Base-by-base conservation (phyloP, 768 basidiomycete species). In the Suillus hirtellus region DNA sequence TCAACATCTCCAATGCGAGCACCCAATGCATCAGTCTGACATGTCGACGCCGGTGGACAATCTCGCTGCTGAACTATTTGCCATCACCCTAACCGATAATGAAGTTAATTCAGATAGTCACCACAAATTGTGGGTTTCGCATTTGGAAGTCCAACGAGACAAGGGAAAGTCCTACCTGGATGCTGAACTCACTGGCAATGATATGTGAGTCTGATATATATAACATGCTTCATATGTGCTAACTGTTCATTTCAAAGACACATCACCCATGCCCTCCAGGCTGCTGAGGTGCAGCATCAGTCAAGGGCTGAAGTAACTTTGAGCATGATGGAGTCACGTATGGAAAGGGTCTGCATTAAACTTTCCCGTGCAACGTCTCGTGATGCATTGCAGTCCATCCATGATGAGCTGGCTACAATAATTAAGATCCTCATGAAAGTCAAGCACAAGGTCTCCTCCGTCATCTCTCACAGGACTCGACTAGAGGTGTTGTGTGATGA, bases 221-320 rank as follows among this genome's bases (percentile, higher is more conserved):
- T n/a, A n/a, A n/a, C n/a, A n/a, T 3, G 2, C 7, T 5, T 14
- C 2, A 5, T 24, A 24, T 24, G 12, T 47, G 2, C 21, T 47
- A 14, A 47, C 42, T 27, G 27, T 47, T 24, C 46, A 6, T 24
- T 47, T 24, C 46, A 47, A 4, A 47, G 46, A 47, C 46, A 47
- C 8, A 21, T 47, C 46, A 24, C 46, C 46, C 21, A 12, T 12
- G 12, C 6, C 21, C 46, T 47, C 2, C 46, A 47, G 27, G 27
- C 27, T 3, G 2, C 2, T 27, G 2, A 27, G 2, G 2, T 27
- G 27, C 27, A 27, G 27, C 3, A 2, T 3, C 3, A 0, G 2
- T 27, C 27, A 27, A 27, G 27, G 21, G 46, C 46, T 46, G 46
- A 46, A 46, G 46, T 5, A 2, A 46, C 19, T 46, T 46, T 21